phyloP scores from a whole-genome alignment of 306 rosid genomes.

The Mimosa bimucronata region DNA sequence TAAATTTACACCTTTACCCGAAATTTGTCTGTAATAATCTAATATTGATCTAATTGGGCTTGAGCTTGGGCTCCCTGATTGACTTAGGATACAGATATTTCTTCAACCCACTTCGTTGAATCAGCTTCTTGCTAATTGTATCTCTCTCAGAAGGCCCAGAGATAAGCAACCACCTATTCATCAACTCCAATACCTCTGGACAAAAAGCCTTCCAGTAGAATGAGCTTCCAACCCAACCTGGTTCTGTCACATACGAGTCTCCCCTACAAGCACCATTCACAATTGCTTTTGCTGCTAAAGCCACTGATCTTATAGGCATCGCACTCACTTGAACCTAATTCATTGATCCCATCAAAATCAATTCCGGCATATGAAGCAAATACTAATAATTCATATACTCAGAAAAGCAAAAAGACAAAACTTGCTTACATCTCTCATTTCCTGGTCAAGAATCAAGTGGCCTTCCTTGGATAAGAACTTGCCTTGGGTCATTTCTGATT shows the following conservation, averaged over 20 bases:
- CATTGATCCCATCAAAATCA: neutral
- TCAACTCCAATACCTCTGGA: conserved; percentile 53
- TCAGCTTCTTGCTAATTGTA: conserved; percentile 57
- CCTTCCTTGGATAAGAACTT: conserved; percentile 60
- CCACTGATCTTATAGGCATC: conserved; percentile 51
- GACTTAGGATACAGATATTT: conserved; percentile 45
- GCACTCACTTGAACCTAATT: conserved; percentile 44
- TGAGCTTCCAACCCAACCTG: conserved; percentile 50
- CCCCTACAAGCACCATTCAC: conserved; percentile 61
- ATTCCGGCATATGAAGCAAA: neutral
- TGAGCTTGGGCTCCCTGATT: conserved; percentile 38
- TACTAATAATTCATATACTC: neutral
- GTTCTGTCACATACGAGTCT: conserved; percentile 54
- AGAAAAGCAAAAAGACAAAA: neutral
- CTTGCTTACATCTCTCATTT: conserved; percentile 57
- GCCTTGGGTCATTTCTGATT: conserved; percentile 69
- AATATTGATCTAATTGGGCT: conserved; percentile 22
- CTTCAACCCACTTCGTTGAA: conserved; percentile 48
- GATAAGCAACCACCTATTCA: conserved; percentile 37
- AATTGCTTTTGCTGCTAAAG: conserved; percentile 52
- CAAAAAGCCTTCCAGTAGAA: conserved; percentile 50
- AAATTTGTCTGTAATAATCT: too few species aligned
- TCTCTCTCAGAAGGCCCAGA: conserved; percentile 45
- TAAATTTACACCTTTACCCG: too few species aligned
- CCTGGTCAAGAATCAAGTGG: conserved; percentile 51